Evolutionary conservation across 202 grass and related monocot species (phyloP).

Genomic region (Panicum hallii): DNA sequence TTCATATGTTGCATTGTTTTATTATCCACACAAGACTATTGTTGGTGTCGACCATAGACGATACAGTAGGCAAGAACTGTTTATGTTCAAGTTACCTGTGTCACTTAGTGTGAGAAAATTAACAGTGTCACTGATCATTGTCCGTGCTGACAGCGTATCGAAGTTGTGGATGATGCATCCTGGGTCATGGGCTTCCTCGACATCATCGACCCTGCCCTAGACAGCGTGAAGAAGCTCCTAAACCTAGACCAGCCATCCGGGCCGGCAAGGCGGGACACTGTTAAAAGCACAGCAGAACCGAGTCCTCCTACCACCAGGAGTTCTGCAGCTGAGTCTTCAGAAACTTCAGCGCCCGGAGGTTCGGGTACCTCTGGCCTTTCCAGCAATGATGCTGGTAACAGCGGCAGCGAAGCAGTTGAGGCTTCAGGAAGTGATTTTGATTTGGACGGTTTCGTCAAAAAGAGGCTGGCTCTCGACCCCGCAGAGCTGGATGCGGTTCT

Average conservation of each 20-base stretch:
- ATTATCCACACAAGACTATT: background rate
- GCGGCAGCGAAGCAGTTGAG: background rate
- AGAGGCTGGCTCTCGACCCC: conserved; percentile 63
- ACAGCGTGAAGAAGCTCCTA: conserved; percentile 82
- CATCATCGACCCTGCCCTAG: conserved; percentile 93
- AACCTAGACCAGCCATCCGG: conserved; percentile 63
- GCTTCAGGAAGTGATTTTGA: conserved; percentile 53
- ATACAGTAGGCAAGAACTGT: background rate
- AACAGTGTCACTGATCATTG: conserved; percentile 10
- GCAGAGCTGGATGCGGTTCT: conserved; percentile 63
- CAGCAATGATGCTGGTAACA: background rate
- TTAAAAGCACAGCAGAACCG: conserved; percentile 45
- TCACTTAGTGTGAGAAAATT: background rate
- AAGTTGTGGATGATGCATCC: conserved; percentile 92
- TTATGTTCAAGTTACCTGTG: background rate
- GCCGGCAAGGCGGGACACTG: conserved; percentile 23
- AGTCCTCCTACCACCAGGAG: conserved; percentile 36
- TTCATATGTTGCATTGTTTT: background rate
- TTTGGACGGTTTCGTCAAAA: conserved; percentile 73
- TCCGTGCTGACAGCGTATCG: conserved; percentile 63
- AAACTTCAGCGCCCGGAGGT: conserved; percentile 27
- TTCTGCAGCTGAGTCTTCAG: conserved; percentile 16
- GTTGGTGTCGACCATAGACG: background rate
- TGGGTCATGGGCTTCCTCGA: conserved; percentile 94
- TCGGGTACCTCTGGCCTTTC: conserved; percentile 19